Evolutionary conservation across 2,329 filamentous ascomycete genomes (phyloP), one percentile per base, ranked within the genome.

Genomic region (Parastagonospora nodorum): DNA sequence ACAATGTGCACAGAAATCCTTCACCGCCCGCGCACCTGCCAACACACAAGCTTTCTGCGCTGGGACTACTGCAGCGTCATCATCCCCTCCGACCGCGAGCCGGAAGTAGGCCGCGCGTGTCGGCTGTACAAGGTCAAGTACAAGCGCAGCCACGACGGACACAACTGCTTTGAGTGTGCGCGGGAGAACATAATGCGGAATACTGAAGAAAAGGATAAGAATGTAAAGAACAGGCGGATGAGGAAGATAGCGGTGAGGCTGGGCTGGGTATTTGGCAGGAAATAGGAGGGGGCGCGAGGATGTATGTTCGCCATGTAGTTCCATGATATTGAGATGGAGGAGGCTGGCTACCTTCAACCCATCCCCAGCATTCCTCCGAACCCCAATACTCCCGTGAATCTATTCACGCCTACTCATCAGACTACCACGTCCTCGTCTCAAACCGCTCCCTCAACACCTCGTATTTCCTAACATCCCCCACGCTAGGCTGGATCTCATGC

Each of bases 391-490:
- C 14, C 44, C n/a, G n/a, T 29, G 40, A 42, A 19, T 6, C 24
- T 12, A 38, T 24, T 10, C 12, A 28, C 5, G 8, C 24, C n/a
- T 5, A 28, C 15, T 12, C 11, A 29, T 9, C n/a, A 14, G n/a
- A 28, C 44, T 45, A 59, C 50, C 51, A 67, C 8, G 63, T 42
- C 47, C 62, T 60, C 9, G 64, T 68, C 40, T 68, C 66, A 14
- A 82, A 82, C 48, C 78, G 75, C 57, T 78, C 73, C 64, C 77
- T 77, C 55, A 87, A 57, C 51, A 72, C 74, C 57, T 84, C 80
- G 67, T 86, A 88, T 63, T 79, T 81, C 61, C 73, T 76, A 56
- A 84, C 74, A 64, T 85, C 81, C 11, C 79, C 77, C n/a, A 85
- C 83, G 70, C 81, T 83, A 1, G 77, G 76, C 49, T 73, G 73